Evolutionary conservation across 495 filamentous ascomycete species (phyloP).

Genomic region (Tuber aestivum): DNA sequence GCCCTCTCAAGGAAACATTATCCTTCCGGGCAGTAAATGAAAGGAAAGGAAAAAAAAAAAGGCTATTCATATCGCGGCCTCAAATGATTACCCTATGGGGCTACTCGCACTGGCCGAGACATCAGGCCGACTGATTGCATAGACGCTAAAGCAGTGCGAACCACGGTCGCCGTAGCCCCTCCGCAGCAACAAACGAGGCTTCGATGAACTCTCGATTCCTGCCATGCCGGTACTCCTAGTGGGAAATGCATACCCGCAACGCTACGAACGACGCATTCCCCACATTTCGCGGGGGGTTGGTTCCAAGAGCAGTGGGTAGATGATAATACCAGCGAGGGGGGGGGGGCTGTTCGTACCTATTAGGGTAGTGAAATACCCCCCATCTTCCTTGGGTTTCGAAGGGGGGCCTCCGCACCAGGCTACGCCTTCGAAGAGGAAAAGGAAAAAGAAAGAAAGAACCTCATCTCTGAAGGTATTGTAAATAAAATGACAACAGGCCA

Average conservation of each 20-base stretch:
- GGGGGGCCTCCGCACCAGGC: accelerated
- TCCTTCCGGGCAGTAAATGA: too few species aligned
- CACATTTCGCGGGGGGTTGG: not conserved
- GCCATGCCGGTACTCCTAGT: too few species aligned
- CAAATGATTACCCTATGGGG: too few species aligned
- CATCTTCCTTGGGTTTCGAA: not conserved
- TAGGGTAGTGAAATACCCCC: not conserved
- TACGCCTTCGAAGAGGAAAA: not conserved
- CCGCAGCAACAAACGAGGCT: too few species aligned
- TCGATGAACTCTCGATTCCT: too few species aligned
- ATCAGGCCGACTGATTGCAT: too few species aligned
- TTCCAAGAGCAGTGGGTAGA: not conserved
- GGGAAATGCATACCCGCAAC: not conserved
- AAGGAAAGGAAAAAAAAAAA: too few species aligned
- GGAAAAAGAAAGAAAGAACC: not conserved
- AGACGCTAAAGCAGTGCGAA: too few species aligned
- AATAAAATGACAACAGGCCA: not conserved
- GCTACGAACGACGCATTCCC: not conserved
- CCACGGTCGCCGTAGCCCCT: too few species aligned
- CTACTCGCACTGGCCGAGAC: too few species aligned
- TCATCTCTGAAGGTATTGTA: not conserved
- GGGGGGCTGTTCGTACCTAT: not conserved
- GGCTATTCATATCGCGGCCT: too few species aligned
- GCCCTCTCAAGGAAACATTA: too few species aligned
- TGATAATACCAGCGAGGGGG: not conserved